Base-by-base conservation (phyloP, 306 rosid species). In the Geum urbanum region DNA sequence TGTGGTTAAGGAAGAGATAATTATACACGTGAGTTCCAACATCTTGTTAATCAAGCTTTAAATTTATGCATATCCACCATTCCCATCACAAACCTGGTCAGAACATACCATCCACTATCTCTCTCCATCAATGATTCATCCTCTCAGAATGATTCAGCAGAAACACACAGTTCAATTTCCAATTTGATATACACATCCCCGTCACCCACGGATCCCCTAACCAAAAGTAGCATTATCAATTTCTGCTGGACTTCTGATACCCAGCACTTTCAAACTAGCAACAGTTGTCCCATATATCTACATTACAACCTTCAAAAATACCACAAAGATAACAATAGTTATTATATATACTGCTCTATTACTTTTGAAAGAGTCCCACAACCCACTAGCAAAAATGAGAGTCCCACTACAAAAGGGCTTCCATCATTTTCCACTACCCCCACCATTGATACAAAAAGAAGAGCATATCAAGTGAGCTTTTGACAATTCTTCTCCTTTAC, bases 361-460 rank as follows among this genome's bases (percentile, higher is more conserved):
- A 77, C 52, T 60, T 86, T 83, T 70, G 44, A 64, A 37, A 77
- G 80, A 92, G 98, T 74, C 98, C 98, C 98, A 90, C 91, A 75
- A 16, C 81, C 96, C 98, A 91, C 96, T 84, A 67, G 80, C 65
- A 63, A 83, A 76, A 70, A 71, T 44, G 41, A 44, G 71, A 86
- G 72, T 71, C 82, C 90, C 89, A 80, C 80, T 77, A 74, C 51
- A 66, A 80, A 82, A 84, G 91, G 53, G 81, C 87, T 69, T 76
- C 75, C 86, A 89, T 90, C 95, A 90, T 77, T 78, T 85, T 82
- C 98, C 96, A 92, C 96, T 73, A 84, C 78, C 86, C 87, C 86
- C 71, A 78, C 85, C 81, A 82, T 74, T 72, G 81, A 75, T 77
- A 69, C 86, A 83, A 76, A 80, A 70, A 69, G 60, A 79, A 72